A percentile compares a stretch with the other conserved stretches of the same genome.
Conservation (phyloP, 352 stramenopile species). For the Phytophthora pini region DNA sequence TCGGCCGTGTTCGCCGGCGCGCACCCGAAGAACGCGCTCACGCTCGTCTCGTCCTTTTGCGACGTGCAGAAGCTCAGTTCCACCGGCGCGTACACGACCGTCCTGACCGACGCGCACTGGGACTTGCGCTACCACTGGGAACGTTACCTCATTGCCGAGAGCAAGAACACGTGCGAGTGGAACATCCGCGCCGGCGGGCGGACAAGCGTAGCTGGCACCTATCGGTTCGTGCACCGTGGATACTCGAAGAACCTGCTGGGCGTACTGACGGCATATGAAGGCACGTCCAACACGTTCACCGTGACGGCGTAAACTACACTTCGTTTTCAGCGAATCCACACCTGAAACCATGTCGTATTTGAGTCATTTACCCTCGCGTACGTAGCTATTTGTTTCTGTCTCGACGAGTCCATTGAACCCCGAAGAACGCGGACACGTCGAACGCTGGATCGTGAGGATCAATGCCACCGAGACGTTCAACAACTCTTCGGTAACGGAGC, state of each 20-base stretch:
- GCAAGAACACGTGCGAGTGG: too few relatives aligned
- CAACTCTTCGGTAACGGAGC: too few relatives aligned
- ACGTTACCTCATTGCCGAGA: too few relatives aligned
- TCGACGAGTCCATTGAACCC: neutral
- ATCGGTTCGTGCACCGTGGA: conserved; percentile 50
- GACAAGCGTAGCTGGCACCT: conserved; percentile 39
- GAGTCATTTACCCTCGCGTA: too few relatives aligned
- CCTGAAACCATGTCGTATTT: too few relatives aligned
- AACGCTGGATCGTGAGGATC: neutral
- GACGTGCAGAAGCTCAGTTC: too few relatives aligned
- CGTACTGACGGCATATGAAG: neutral
- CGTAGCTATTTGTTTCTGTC: neutral
- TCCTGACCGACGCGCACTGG: too few relatives aligned
- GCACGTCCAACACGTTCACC: neutral
- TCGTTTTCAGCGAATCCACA: neutral
- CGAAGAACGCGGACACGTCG: neutral
- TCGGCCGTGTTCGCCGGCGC: conserved; percentile 25
- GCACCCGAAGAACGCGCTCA: conserved; percentile 54
- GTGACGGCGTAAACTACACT: neutral
- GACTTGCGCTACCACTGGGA: too few relatives aligned
- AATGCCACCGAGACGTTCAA: too few relatives aligned
- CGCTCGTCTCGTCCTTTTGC: neutral
- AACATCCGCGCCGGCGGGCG: conserved; percentile 10
- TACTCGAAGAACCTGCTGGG: neutral
- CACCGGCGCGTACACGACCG: too few relatives aligned